phyloP scores from a whole-genome alignment of 2,329 filamentous ascomycete species.

The Didymellaceae sp. region DNA sequence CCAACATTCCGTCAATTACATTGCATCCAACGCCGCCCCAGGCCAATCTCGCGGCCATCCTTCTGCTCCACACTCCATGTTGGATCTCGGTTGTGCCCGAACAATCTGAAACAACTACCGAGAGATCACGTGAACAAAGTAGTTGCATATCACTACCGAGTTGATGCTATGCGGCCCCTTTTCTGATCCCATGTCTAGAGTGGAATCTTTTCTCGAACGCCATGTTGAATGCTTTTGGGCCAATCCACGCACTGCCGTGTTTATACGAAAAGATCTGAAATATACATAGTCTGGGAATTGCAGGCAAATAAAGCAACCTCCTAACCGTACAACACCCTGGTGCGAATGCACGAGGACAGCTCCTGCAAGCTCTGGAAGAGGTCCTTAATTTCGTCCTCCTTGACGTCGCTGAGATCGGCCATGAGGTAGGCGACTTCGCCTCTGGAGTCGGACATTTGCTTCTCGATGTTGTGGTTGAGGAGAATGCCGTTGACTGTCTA shows the following conservation, averaged over 20 bases:
- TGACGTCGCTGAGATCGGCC: constrained; percentile 93
- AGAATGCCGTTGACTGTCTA: constrained; percentile 86
- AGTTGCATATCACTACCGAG: constrained; percentile 7
- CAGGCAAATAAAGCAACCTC: not conserved
- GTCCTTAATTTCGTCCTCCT: constrained; percentile 79
- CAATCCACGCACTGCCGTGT: not conserved
- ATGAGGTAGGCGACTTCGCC: constrained; percentile 96
- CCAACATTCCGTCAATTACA: constrained; percentile 1
- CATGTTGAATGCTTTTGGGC: constrained; percentile 48
- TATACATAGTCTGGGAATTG: constrained; percentile 46
- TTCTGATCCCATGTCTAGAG: not conserved
- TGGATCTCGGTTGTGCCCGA: constrained; percentile 7
- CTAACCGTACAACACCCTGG: constrained; percentile 53
- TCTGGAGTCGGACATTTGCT: constrained; percentile 96
- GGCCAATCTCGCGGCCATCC: constrained; percentile 9
- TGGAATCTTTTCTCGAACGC: constrained; percentile 28
- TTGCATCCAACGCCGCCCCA: constrained; percentile 3
- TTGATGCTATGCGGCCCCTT: not conserved
- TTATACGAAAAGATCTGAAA: constrained; percentile 6
- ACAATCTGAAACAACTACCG: constrained; percentile 8
- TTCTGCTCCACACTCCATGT: constrained; percentile 7
- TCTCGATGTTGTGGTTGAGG: constrained; percentile 95
- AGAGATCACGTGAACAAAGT: constrained; percentile 1
- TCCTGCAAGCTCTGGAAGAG: constrained; percentile 83
- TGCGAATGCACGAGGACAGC: constrained; percentile 66